phyloP scores from a whole-genome alignment of 73 alveolate species.

The Symbiodinium natans region DNA sequence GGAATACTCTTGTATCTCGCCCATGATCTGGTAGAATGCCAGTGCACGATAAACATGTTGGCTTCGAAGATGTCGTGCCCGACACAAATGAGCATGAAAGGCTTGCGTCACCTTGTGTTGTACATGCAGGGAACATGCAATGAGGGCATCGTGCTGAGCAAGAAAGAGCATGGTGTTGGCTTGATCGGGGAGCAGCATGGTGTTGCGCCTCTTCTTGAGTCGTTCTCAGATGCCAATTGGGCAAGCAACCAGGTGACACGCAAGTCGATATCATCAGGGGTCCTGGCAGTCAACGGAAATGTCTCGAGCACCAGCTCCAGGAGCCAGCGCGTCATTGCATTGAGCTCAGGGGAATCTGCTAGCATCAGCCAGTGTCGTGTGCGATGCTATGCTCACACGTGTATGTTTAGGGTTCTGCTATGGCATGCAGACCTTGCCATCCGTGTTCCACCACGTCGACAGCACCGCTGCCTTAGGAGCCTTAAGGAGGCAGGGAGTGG shows the following conservation, averaged over 20 bases:
- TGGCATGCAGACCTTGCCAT: no score
- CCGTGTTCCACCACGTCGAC: no score
- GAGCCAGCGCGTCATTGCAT: not conserved
- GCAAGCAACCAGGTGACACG: not conserved
- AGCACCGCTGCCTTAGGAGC: no score
- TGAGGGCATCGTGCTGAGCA: not conserved
- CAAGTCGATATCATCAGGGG: not conserved
- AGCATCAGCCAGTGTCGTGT: not conserved
- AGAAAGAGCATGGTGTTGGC: not conserved
- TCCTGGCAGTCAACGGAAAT: not conserved
- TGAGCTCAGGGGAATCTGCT: not conserved
- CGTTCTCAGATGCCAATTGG: slow-evolving; percentile 7
- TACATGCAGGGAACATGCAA: not conserved
- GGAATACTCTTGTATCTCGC: not conserved
- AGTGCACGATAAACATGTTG: not conserved
- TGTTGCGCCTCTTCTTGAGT: not conserved
- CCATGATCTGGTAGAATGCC: not conserved
- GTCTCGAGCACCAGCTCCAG: not conserved
- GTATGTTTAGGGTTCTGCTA: not conserved
- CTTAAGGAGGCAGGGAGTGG: no score
- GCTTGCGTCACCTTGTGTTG: not conserved
- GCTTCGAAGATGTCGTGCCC: not conserved
- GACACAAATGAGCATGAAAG: not conserved
- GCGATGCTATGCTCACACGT: not conserved
- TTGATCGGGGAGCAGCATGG: not conserved